A percentile compares a stretch with the other conserved stretches of the same genome.
Evolutionary conservation across 1,284 basidiomycete species (phyloP).

Genomic region (Cryptococcus sp.): DNA sequence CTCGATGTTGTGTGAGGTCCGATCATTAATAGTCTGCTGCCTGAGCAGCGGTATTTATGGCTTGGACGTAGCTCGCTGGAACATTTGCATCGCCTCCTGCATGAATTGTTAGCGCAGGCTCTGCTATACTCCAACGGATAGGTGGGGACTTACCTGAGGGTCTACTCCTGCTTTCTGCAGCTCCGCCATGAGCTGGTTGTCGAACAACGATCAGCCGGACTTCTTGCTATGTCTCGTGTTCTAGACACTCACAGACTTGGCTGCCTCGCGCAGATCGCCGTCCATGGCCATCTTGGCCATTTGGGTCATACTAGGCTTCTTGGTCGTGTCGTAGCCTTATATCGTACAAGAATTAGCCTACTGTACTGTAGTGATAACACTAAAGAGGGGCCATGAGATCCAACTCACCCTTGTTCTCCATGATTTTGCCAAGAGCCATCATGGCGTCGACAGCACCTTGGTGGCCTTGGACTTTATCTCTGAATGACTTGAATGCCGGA

Average conservation of each 20-base stretch:
- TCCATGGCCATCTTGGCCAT: slow-evolving; percentile 47
- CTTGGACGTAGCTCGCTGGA: slow-evolving; percentile 16
- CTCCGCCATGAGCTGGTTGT: slow-evolving; percentile 38
- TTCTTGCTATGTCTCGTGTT: no score
- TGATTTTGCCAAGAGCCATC: slow-evolving; percentile 33
- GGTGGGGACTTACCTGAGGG: slow-evolving; percentile 26
- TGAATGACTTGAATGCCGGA: slow-evolving; percentile 36
- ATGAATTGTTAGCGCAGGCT: background rate
- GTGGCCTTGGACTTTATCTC: slow-evolving; percentile 39
- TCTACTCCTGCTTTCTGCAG: slow-evolving; percentile 43
- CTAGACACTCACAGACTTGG: slow-evolving; percentile 39
- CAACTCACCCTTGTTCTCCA: slow-evolving; percentile 45
- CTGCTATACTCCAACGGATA: background rate
- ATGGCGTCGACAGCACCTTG: slow-evolving; percentile 40
- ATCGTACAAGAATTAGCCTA: background rate
- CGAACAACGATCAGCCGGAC: background rate
- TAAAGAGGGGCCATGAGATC: background rate
- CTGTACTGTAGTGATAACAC: background rate
- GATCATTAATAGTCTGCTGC: no score
- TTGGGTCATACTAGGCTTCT: slow-evolving; percentile 36
- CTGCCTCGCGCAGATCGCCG: slow-evolving; percentile 40
- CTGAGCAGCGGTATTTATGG: background rate
- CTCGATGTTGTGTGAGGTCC: no score
- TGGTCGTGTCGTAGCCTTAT: slow-evolving; percentile 38
- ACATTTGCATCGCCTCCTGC: slow-evolving; percentile 22